Base-by-base conservation (phyloP, 2,329 filamentous ascomycete genomes). In the Fusarium continuum region DNA sequence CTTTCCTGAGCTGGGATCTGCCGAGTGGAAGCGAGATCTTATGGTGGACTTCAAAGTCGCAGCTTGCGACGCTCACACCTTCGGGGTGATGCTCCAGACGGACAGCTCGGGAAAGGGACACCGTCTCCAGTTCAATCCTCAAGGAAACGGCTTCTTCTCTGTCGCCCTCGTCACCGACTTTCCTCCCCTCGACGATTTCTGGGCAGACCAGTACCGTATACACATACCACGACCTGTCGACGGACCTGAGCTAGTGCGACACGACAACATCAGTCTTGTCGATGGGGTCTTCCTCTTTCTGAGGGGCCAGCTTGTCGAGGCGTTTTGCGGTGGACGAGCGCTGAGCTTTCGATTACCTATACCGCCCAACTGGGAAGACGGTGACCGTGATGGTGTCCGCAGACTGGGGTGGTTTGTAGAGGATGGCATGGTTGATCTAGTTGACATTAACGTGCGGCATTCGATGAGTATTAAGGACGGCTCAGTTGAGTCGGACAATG, bases 161-260 rank as follows among this genome's bases (percentile, higher is more conserved):
- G 67, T 76, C 26, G 45, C 62, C n/a, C 62, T 76, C 6, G 41
- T 72, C 28, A 69, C 70, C 6, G 72, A 75, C 49, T 70, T 73
- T 28, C 68, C 74, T 7, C 72, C 75, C 4, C 68, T 77, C 2
- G 75, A 77, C 58, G 74, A 77, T 56, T 76, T 76, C 56, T 77
- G 75, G 75, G 74, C 73, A n/a, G 74, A 76, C 41, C 75, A 76
- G 55, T 76, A 76, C 55, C 57, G 65, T 10, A 53, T 74, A 13
- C 63, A 76, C 23, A 64, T 74, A 14, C 72, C 71, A 6, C 68
- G 73, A 8, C 70, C 68, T 4, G 62, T 77, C 19, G 75, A 77
- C 40, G 75, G 75, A 1, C 74, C 75, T 8, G 75, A 77, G 22
- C 59, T 77, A 4, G 71, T 74, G 1, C 71, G 74, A 10, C 75